These are phyloP conservation scores for Citrus reticulata DNA, from an alignment of 345 rosid genomes.

Conservation along the genomic window DNA sequence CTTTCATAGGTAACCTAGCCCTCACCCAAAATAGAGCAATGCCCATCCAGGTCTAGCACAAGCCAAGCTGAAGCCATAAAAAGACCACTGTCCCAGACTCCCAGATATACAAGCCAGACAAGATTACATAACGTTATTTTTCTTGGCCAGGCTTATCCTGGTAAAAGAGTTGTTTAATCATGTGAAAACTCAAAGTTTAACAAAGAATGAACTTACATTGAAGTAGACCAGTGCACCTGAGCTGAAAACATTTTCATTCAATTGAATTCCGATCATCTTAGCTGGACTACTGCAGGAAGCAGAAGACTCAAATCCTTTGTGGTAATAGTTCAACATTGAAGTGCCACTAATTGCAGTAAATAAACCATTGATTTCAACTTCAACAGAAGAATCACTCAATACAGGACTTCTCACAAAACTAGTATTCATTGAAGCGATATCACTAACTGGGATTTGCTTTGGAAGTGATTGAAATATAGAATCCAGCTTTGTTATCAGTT, in stretches of 20 bases:
- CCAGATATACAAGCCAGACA: neutral
- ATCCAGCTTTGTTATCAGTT: slow-evolving; percentile 59
- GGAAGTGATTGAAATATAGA: slow-evolving; percentile 63
- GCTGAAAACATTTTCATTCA: slow-evolving; percentile 55
- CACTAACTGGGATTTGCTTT: slow-evolving; percentile 38
- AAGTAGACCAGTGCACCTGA: slow-evolving; percentile 65
- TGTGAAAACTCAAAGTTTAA: neutral
- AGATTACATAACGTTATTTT: neutral
- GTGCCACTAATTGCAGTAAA: slow-evolving; percentile 29
- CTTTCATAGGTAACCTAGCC: neutral
- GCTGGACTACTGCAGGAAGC: slow-evolving; percentile 14
- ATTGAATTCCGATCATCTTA: slow-evolving; percentile 50
- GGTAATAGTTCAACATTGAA: slow-evolving; percentile 16
- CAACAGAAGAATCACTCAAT: slow-evolving; percentile 42
- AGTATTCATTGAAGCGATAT: slow-evolving; percentile 54
- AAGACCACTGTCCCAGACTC: neutral
- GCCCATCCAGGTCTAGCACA: neutral
- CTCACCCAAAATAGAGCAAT: neutral
- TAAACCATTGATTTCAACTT: slow-evolving; percentile 51
- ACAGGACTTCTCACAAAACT: slow-evolving; percentile 52
- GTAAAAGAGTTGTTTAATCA: neutral
- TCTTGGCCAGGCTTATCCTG: neutral
- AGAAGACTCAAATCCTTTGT: slow-evolving; percentile 15
- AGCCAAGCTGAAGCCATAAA: neutral
- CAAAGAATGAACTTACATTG: slow-evolving; percentile 44